Evolutionary conservation across 495 filamentous ascomycete species (phyloP).

Genomic region (Daldinia decipiens): DNA sequence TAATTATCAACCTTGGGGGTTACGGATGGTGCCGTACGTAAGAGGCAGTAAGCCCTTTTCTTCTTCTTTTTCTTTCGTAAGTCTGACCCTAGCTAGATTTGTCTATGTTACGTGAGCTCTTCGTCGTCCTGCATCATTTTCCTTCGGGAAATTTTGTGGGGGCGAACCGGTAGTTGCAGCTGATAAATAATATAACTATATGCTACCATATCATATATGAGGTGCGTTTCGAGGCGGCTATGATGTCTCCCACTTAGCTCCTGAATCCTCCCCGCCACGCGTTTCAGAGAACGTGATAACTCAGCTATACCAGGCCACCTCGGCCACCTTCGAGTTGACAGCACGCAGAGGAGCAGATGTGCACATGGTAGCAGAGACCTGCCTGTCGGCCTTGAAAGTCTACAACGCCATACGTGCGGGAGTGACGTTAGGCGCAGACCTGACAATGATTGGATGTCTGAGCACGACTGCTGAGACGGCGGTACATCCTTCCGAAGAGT

Average conservation of each 20-base stretch:
- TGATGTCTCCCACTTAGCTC: constrained; percentile 11
- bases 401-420: constrained; percentile 9
- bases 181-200: neutral
- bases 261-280: constrained; percentile 36
- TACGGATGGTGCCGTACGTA: constrained; percentile 9
- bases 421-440: constrained; percentile 33
- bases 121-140: neutral
- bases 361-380: constrained; percentile 29
- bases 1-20: constrained; percentile 20
- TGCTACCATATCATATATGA: neutral
- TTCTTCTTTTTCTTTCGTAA: neutral
- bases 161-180: constrained; percentile 6
- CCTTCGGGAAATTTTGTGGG: neutral
- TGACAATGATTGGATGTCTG: constrained; percentile 36
- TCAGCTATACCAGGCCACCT: constrained; percentile 10
- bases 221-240: neutral
- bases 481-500: constrained; percentile 39
- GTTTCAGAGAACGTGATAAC: constrained; percentile 30
- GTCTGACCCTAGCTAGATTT: neutral
- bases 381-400: constrained; percentile 8
- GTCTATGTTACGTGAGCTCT: neutral
- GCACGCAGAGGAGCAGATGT: neutral
- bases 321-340: neutral
- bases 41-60: neutral
- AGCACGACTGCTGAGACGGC: constrained; percentile 36